Percentiles rank a stretch among this genome's conserved stretches.
Conservation (phyloP, 176 grass and related monocot species). For the Miscanthus lutarioriparius region DNA sequence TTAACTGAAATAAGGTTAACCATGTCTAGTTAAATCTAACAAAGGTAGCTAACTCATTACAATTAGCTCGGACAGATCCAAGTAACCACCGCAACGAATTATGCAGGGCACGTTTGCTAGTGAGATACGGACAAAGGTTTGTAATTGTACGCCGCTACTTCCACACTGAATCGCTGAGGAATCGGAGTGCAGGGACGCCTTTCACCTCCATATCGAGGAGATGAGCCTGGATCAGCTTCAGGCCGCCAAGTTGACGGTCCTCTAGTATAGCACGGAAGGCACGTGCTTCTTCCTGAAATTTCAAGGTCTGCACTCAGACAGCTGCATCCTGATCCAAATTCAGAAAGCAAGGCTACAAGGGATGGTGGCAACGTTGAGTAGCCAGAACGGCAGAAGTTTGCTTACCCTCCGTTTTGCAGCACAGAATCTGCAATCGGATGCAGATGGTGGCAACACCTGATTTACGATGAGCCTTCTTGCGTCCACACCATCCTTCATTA, state of each 20-base stretch:
- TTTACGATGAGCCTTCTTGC: constrained; percentile 52
- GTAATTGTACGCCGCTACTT: constrained; percentile 23
- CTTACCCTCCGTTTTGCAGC: constrained; percentile 52
- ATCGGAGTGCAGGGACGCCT: constrained; percentile 59
- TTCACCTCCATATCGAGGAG: constrained; percentile 51
- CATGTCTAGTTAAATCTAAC: background rate
- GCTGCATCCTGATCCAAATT: background rate
- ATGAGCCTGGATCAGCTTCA: constrained; percentile 55
- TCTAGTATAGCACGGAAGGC: constrained; percentile 48
- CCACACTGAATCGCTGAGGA: constrained; percentile 54
- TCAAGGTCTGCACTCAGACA: background rate
- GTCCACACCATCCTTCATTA: constrained; percentile 49
- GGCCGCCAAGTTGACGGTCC: constrained; percentile 37
- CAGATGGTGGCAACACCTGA: constrained; percentile 44
- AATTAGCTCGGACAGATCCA: background rate
- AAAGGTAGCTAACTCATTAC: background rate
- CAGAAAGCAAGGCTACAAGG: background rate
- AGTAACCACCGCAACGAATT: background rate
- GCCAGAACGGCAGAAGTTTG: background rate
- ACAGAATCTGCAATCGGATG: constrained; percentile 59
- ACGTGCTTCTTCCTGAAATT: constrained; percentile 58
- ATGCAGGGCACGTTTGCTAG: background rate
- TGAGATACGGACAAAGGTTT: background rate
- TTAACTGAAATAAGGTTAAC: background rate
- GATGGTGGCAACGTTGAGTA: background rate